These are phyloP conservation scores for Leptoxyphium fumago DNA, from an alignment of 2,329 filamentous ascomycete species.

Conservation along the genomic window DNA sequence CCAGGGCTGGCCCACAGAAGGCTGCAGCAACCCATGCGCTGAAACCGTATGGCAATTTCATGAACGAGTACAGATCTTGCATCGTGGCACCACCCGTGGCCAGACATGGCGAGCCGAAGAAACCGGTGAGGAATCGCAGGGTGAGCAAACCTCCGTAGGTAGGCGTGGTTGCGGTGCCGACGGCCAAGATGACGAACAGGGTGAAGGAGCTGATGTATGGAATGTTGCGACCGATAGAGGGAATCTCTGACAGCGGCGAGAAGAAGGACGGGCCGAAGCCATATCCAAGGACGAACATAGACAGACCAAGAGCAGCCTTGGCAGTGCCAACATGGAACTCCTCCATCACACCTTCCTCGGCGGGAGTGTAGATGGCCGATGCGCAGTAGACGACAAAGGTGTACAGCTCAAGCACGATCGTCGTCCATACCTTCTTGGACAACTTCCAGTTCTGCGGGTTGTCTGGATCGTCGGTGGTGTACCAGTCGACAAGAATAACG, in stretches of 20 bases:
- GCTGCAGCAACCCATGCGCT: conserved; percentile 44
- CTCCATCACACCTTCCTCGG: conserved; percentile 26
- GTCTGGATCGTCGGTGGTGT: conserved; percentile 37
- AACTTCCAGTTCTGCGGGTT: conserved; percentile 43
- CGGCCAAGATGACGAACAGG: conserved; percentile 51
- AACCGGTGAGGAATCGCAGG: conserved; percentile 47
- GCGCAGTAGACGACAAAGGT: conserved; percentile 9
- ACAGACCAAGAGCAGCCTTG: conserved; percentile 42
- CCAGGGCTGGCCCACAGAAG: conserved; percentile 39
- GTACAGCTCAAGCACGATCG: conserved; percentile 23
- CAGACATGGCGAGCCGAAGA: conserved; percentile 51
- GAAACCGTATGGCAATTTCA: conserved; percentile 43
- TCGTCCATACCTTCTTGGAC: conserved; percentile 27
- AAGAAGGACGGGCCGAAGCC: conserved; percentile 40
- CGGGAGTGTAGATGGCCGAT: conserved; percentile 8
- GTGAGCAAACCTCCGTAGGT: conserved; percentile 28
- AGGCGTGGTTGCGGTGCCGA: conserved; percentile 17
- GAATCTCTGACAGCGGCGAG: conserved; percentile 52
- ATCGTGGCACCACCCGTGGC: conserved; percentile 40
- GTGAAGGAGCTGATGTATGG: conserved; percentile 54
- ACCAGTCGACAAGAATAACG: conserved; percentile 38
- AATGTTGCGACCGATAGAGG: conserved; percentile 50
- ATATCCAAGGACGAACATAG: conserved; percentile 41
- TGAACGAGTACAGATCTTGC: conserved; percentile 28
- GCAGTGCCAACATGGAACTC: conserved; percentile 38